Evolutionary conservation across 306 rosid species (phyloP), one percentile per base, ranked within the genome.

Genomic region (Carpinus viminea): DNA sequence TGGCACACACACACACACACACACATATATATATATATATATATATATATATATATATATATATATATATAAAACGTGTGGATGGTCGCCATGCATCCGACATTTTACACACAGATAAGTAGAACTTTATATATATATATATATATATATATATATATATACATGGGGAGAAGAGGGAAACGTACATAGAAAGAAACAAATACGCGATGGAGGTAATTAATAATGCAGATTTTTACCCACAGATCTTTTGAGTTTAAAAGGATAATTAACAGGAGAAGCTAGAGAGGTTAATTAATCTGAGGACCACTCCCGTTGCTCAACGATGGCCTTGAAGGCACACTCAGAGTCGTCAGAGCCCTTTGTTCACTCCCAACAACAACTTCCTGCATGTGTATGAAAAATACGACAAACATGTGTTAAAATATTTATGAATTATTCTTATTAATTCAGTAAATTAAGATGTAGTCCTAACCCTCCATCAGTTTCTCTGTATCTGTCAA

Each of bases 291-390:
- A 36, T 79, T 64, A 5, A 24, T 79, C 53, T 65, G 78, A 9
- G 68, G 68, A 38, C 83, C 83, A 4, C 18, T 24, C 55, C 78
- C 78, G 4, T 0, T 18, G 41, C 68, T 74, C 15, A 79, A 4
- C 9, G 56, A 4, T 60, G 55, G 77, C 38, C 68, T 73, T 51
- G 59, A 34, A 72, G 60, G 59, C 38, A 10, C 43, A 3, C 62
- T 1, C 34, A 31, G 3, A 31, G 34, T 1, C 28, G 34, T 1
- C 28, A 18, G 50, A 28, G 12, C 50, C 48, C 8, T 28, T n/a
- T 24, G 26, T 24, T 38, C 0, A 28, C 34, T 56, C 51, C 0
- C 71, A 31, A 70, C 41, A 70, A 70, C 41, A 70, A 70, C 47
- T 46, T 46, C 76, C 76, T 78, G 81, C 20, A 78, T 26, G 18